phyloP scores from a whole-genome alignment of 1,139 yeast genomes.

The Arxiozyma heterogenica region DNA sequence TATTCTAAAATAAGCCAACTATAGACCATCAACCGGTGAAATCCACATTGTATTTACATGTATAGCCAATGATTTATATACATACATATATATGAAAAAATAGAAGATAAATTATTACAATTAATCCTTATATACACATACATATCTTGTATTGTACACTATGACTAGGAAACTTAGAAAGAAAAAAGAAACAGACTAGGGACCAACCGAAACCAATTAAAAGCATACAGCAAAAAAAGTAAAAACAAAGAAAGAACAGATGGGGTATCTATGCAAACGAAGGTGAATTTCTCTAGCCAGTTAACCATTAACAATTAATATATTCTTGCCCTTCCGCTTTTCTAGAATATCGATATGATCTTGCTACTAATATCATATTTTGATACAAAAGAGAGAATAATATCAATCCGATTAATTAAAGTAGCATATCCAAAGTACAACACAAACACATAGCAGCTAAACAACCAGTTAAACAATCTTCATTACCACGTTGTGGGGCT shows the following conservation, averaged over 20 bases:
- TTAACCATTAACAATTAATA: no score
- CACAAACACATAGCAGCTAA: constrained; percentile 64
- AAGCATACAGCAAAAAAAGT: no score
- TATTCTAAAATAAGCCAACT: neutral
- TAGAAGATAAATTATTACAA: neutral
- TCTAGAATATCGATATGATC: no score
- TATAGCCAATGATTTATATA: no score
- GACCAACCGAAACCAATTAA: neutral
- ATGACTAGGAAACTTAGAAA: neutral
- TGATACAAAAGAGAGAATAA: neutral
- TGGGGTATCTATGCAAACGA: neutral
- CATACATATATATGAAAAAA: no score
- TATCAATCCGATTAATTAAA: constrained; percentile 29
- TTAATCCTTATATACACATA: neutral
- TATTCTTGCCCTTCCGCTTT: no score
- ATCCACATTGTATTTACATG: no score
- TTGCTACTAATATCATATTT: no score
- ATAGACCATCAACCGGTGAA: neutral
- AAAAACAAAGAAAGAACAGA: neutral
- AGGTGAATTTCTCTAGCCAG: neutral
- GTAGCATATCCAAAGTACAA: constrained; percentile 58
- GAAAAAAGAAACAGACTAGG: neutral
- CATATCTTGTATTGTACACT: no score
- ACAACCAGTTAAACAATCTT: constrained; percentile 54
- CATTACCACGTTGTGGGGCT: constrained; percentile 32